Conservation (phyloP, 2,329 filamentous ascomycete species). For the Xylaria sp. region DNA sequence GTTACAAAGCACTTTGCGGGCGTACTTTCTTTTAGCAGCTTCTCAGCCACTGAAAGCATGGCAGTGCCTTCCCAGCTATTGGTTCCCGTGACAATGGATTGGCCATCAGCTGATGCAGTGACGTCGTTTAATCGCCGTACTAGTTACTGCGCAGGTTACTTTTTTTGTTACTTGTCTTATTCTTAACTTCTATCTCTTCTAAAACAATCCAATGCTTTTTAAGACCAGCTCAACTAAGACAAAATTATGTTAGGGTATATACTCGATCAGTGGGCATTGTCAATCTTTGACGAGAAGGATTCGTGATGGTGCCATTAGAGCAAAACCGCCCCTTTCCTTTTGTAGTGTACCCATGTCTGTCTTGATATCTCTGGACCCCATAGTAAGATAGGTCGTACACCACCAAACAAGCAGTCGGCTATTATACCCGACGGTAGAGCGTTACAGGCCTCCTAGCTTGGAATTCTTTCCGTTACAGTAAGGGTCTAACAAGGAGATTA, state of each 20-base stretch:
- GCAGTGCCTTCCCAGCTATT: slow-evolving; percentile 17
- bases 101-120: slow-evolving; percentile 17
- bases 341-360: slow-evolving; percentile 2
- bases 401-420: background rate
- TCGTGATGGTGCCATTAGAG: slow-evolving; percentile 4
- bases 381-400: background rate
- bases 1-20: too few species aligned
- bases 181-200: background rate
- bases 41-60: slow-evolving; percentile 5
- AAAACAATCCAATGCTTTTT: background rate
- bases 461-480: slow-evolving; percentile 27
- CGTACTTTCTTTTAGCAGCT: background rate
- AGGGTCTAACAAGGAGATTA: slow-evolving; percentile 24
- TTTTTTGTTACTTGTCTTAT: background rate
- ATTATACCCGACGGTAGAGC: slow-evolving; percentile 3
- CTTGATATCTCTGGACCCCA: slow-evolving; percentile 2
- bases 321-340: background rate
- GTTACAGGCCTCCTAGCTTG: slow-evolving; percentile 1
- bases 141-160: background rate
- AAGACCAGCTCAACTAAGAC: background rate
- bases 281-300: background rate
- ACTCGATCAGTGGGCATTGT: background rate
- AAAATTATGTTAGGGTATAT: background rate
- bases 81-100: slow-evolving; percentile 11
- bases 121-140: slow-evolving; percentile 20